Percentiles rank a stretch among this genome's conserved stretches.
Evolutionary conservation across 345 rosid genomes (phyloP).

Genomic region (Clausena lansium): DNA sequence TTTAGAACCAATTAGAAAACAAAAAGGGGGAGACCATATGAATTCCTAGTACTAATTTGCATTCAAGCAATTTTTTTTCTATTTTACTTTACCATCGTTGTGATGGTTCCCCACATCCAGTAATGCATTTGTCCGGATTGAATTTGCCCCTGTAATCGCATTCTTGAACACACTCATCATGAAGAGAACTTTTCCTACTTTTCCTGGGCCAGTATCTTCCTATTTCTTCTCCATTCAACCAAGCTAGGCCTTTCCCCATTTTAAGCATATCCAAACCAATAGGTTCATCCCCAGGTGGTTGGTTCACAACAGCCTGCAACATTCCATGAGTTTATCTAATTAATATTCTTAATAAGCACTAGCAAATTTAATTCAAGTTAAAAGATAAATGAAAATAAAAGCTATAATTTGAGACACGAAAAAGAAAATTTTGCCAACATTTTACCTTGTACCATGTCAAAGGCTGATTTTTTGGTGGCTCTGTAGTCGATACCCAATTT

Average conservation of each 20-base stretch:
- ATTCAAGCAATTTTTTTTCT: neutral
- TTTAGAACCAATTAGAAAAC: too few relatives aligned
- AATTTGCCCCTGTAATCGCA: constrained; percentile 85
- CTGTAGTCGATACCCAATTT: constrained; percentile 62
- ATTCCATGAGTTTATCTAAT: constrained; percentile 2
- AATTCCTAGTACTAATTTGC: neutral
- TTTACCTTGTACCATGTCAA: constrained; percentile 95
- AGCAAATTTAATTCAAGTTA: neutral
- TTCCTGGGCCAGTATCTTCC: constrained; percentile 80
- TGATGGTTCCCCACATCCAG: constrained; percentile 90
- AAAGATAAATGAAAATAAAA: neutral
- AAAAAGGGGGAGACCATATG: neutral
- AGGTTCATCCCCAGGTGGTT: constrained; percentile 86
- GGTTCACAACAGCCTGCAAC: constrained; percentile 62
- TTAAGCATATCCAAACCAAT: constrained; percentile 85
- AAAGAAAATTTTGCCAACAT: neutral
- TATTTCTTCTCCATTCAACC: constrained; percentile 95
- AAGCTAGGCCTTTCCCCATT: constrained; percentile 96
- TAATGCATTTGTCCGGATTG: constrained; percentile 71
- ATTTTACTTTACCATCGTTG: constrained; percentile 77
- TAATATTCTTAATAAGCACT: neutral
- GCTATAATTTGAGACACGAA: neutral
- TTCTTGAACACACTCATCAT: constrained; percentile 55
- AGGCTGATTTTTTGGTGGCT: constrained; percentile 70
- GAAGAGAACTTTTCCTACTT: constrained; percentile 34